These are phyloP conservation scores for Ascochyta pisi DNA, from an alignment of 2,329 filamentous ascomycete species.

Conservation along the genomic window DNA sequence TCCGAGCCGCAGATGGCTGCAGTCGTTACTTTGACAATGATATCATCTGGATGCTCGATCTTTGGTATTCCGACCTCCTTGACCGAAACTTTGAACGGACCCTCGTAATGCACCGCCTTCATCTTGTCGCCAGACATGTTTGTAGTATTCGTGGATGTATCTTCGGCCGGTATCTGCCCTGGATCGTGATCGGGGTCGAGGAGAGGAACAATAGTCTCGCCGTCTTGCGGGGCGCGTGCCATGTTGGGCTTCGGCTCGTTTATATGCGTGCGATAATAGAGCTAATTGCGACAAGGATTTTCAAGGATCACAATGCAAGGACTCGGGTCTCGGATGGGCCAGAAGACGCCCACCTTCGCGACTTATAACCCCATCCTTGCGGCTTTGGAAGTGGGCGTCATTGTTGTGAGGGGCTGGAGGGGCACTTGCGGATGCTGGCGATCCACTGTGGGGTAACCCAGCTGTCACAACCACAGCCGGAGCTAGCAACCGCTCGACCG, in stretches of 20 bases:
- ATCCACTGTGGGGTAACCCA: constrained; percentile 28
- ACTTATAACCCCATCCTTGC: constrained; percentile 14
- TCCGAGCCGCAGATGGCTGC: constrained; percentile 64
- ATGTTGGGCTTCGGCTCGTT: constrained; percentile 7
- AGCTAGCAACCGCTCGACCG: constrained; percentile 17
- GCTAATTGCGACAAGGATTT: not conserved
- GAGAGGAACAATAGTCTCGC: constrained; percentile 15
- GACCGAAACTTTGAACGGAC: constrained; percentile 68
- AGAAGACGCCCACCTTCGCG: constrained; percentile 2
- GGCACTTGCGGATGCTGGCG: constrained; percentile 19
- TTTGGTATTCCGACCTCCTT: constrained; percentile 65
- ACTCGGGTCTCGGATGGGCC: not conserved
- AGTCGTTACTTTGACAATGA: constrained; percentile 70
- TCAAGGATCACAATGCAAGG: not conserved
- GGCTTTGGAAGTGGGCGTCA: constrained; percentile 22
- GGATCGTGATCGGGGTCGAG: constrained; percentile 24
- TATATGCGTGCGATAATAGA: constrained; percentile 3
- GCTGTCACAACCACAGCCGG: constrained; percentile 9
- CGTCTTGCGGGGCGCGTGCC: constrained; percentile 16
- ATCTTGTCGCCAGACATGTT: constrained; percentile 51
- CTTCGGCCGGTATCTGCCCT: constrained; percentile 16
- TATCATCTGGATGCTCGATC: constrained; percentile 69
- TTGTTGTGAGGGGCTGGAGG: constrained; percentile 29
- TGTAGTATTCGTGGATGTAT: constrained; percentile 3
- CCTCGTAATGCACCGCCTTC: constrained; percentile 70